phyloP scores from a whole-genome alignment of 116 monocot species.

The Cymodocea nodosa region DNA sequence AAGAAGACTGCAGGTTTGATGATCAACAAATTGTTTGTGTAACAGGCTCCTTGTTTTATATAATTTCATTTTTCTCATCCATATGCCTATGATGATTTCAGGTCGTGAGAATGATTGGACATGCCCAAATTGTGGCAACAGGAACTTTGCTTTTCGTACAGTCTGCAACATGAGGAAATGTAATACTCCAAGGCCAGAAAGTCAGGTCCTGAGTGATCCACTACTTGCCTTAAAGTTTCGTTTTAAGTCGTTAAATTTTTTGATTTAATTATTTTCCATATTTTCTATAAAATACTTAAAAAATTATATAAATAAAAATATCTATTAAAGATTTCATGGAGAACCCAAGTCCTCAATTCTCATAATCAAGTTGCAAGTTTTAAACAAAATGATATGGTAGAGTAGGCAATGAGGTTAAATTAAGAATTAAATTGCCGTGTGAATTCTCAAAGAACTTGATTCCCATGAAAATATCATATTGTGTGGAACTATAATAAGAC shows the following conservation, averaged over 20 bases:
- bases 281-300: no score
- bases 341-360: no score
- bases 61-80: background rate
- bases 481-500: no score
- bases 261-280: background rate
- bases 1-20: slow-evolving; percentile 55
- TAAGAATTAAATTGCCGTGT: no score
- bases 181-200: slow-evolving; percentile 78
- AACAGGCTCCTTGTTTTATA: background rate
- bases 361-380: no score
- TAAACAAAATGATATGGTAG: no score
- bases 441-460: no score
- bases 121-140: slow-evolving; percentile 83
- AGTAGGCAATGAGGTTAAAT: no score
- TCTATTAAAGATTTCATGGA: no score
- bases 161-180: slow-evolving; percentile 99
- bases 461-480: no score
- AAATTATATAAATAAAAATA: no score
- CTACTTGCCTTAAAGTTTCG: no score
- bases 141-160: slow-evolving; percentile 71
- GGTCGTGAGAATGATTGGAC: slow-evolving; percentile 84
- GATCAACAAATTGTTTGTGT: slow-evolving; percentile 1
- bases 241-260: background rate
- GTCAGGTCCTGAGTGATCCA: slow-evolving; percentile 25
- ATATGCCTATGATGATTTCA: background rate